Conservation (phyloP, 2,329 filamentous ascomycete genomes). For the Phyllosticta ampelicida region DNA sequence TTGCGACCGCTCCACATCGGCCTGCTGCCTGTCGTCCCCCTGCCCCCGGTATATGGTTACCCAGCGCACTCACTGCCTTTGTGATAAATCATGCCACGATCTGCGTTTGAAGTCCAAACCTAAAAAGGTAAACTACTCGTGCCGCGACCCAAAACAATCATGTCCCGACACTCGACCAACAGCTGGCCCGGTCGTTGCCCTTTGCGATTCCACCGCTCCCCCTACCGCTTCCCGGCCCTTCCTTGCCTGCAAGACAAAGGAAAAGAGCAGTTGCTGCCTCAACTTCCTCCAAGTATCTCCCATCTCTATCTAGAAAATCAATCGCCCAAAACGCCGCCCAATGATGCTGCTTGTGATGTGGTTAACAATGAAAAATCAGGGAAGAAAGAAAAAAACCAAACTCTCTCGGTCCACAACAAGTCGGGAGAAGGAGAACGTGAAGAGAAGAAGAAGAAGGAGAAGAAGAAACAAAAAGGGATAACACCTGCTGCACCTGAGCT, state of each 20-base stretch:
- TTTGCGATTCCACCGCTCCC: neutral
- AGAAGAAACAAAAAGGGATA: neutral
- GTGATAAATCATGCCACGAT: no score
- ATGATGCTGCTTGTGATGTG: slow-evolving; percentile 9
- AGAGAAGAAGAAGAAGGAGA: neutral
- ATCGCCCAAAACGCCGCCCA: slow-evolving; percentile 12
- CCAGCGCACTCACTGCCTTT: no score
- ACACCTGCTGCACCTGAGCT: neutral
- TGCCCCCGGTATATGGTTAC: neutral
- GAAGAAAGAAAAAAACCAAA: no score
- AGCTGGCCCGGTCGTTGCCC: neutral
- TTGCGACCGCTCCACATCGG: neutral
- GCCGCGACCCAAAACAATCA: neutral
- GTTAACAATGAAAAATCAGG: neutral
- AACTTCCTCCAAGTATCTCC: neutral
- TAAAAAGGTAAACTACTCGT: neutral
- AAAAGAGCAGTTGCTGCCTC: neutral
- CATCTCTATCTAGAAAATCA: slow-evolving; percentile 8
- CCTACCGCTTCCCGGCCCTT: neutral
- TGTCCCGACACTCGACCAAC: neutral
- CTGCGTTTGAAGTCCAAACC: neutral
- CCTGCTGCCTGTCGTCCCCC: neutral
- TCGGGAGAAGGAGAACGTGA: no score
- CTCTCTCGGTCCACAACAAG: no score
- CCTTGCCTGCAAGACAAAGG: neutral